phyloP scores from a whole-genome alignment of 2,329 filamentous ascomycete species.

The Trichoderma sp. region DNA sequence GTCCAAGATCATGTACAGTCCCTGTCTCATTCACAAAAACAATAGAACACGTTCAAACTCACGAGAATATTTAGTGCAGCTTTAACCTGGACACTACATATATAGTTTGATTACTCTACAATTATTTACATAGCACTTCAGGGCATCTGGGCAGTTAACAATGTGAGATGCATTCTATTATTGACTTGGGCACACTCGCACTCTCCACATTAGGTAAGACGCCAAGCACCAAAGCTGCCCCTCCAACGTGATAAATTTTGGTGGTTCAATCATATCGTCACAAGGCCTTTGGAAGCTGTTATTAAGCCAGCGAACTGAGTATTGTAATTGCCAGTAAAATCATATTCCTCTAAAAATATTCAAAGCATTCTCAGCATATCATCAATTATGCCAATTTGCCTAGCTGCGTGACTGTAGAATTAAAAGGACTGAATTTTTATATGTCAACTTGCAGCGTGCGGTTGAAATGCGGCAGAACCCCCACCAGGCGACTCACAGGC shows the following conservation, averaged over 20 bases:
- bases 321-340: not conserved
- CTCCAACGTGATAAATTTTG: not conserved
- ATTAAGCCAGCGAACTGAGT: not conserved
- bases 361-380: not conserved
- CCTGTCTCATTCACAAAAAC: too few relatives aligned
- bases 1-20: too few relatives aligned
- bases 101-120: not conserved
- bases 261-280: not conserved
- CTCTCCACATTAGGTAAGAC: not conserved
- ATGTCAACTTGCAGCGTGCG: not conserved
- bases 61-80: not conserved
- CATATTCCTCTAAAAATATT: too few relatives aligned
- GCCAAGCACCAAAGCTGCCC: not conserved
- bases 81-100: not conserved
- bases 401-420: not conserved
- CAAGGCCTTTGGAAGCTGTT: not conserved
- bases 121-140: not conserved
- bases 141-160: not conserved
- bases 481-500: slow-evolving; percentile 9
- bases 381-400: not conserved
- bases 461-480: not conserved
- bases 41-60: not conserved
- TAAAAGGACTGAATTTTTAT: not conserved
- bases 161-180: not conserved
- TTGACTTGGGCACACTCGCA: not conserved